These are phyloP conservation scores for Eucalyptus sideroxylon DNA, from an alignment of 345 rosid genomes.

Conservation along the genomic window DNA sequence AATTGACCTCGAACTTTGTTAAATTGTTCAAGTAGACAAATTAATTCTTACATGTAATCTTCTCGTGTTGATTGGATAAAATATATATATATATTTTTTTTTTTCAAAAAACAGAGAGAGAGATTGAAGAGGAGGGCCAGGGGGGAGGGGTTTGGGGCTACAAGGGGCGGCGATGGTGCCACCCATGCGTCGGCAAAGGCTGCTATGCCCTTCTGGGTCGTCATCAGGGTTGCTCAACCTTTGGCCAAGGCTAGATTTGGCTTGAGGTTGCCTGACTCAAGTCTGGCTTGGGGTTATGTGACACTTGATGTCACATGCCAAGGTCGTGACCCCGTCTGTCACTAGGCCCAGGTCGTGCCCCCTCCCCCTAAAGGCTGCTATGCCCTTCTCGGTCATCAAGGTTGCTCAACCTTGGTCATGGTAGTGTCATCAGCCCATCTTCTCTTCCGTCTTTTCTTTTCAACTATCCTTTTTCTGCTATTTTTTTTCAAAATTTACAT, in stretches of 20 bases:
- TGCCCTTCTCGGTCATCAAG: too few species aligned
- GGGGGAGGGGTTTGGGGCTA: not conserved
- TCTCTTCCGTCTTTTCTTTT: not conserved
- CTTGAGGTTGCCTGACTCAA: not conserved
- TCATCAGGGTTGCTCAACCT: not conserved
- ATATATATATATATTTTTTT: too few species aligned
- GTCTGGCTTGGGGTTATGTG: not conserved
- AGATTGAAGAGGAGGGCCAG: too few species aligned
- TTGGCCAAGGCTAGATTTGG: not conserved
- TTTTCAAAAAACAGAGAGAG: not conserved
- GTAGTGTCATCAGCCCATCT: not conserved
- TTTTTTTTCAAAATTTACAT: not conserved
- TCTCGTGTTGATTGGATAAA: not conserved
- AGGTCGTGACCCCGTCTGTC: not conserved
- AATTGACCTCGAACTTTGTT: not conserved
- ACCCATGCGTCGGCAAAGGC: not conserved
- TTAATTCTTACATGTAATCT: not conserved
- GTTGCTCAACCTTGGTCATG: too few species aligned
- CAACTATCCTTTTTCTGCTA: not conserved
- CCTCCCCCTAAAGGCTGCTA: too few species aligned
- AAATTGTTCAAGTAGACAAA: not conserved
- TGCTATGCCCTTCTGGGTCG: not conserved
- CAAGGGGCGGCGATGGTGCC: not conserved
- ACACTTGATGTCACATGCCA: not conserved
- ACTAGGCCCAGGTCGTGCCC: not conserved